Conservation (phyloP, 768 basidiomycete species). For the Amanita fuliginea region DNA sequence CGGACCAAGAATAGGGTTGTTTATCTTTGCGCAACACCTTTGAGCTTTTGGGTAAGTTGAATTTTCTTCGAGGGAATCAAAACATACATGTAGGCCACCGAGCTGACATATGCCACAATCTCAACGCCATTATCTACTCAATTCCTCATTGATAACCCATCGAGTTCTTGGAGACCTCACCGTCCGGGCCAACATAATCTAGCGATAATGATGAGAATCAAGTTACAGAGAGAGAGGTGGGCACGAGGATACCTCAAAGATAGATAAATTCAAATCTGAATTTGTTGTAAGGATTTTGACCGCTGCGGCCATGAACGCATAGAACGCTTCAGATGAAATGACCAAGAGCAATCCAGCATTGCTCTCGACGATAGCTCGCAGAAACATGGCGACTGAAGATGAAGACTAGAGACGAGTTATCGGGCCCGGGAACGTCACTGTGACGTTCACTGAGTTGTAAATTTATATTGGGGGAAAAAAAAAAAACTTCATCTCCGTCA, state of each 20-base stretch:
- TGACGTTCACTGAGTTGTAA: too few species aligned
- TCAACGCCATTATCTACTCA: not conserved
- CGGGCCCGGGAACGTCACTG: too few species aligned
- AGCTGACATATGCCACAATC: conserved; percentile 1
- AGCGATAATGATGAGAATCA: conserved; percentile 6
- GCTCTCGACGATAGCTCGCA: not conserved
- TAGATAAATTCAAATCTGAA: not conserved
- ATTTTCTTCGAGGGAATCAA: too few species aligned
- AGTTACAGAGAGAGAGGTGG: too few species aligned
- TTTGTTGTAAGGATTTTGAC: not conserved
- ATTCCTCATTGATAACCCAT: too few species aligned
- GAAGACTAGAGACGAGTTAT: too few species aligned
- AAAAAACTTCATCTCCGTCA: too few species aligned
- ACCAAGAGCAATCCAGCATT: not conserved
- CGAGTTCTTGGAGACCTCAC: not conserved
- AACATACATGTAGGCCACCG: conserved; percentile 3
- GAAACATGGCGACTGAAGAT: not conserved
- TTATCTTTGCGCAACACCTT: conserved; percentile 27
- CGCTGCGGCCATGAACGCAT: not conserved
- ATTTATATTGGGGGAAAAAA: conserved; percentile 13
- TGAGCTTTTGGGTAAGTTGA: conserved; percentile 7
- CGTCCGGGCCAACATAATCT: not conserved
- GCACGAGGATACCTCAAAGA: not conserved
- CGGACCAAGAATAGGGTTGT: conserved; percentile 58
- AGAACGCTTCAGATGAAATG: not conserved